phyloP scores from a whole-genome alignment of 768 basidiomycete genomes.

The Leucocoprinus leucothites region DNA sequence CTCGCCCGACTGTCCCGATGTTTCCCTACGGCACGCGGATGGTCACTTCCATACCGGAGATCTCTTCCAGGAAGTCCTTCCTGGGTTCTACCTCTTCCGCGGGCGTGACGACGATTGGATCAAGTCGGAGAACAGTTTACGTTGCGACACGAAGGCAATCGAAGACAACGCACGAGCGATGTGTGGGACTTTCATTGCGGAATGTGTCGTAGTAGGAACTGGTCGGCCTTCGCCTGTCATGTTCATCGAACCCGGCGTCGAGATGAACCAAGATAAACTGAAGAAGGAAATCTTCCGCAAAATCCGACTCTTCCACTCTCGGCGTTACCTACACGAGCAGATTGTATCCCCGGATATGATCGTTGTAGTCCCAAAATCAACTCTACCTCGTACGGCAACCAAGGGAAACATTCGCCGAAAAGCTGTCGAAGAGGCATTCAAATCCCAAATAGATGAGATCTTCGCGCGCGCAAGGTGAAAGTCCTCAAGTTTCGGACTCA shows the following conservation, averaged over 20 bases:
- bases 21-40: constrained; percentile 53
- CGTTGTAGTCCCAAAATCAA: constrained; percentile 59
- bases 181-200: constrained; percentile 62
- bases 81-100: constrained; percentile 60
- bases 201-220: constrained; percentile 75
- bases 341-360: constrained; percentile 64
- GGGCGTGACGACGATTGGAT: constrained; percentile 87
- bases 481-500: no score
- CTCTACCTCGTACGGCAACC: constrained; percentile 73
- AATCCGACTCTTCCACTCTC: constrained; percentile 68
- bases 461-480: constrained; percentile 30
- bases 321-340: constrained; percentile 78
- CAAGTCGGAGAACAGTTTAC: constrained; percentile 73
- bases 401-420: constrained; percentile 80
- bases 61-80: constrained; percentile 62
- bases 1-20: constrained; percentile 68
- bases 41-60: constrained; percentile 82
- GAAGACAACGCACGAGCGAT: constrained; percentile 71
- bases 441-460: constrained; percentile 53
- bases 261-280: constrained; percentile 53
- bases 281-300: constrained; percentile 72
- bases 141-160: constrained; percentile 80
- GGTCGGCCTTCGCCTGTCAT: constrained; percentile 75
- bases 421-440: constrained; percentile 69
- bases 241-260: constrained; percentile 63